Percentiles rank a stretch among this genome's conserved stretches.
Conservation (phyloP, 2,329 filamentous ascomycete genomes). For the Fusarium sp. region DNA sequence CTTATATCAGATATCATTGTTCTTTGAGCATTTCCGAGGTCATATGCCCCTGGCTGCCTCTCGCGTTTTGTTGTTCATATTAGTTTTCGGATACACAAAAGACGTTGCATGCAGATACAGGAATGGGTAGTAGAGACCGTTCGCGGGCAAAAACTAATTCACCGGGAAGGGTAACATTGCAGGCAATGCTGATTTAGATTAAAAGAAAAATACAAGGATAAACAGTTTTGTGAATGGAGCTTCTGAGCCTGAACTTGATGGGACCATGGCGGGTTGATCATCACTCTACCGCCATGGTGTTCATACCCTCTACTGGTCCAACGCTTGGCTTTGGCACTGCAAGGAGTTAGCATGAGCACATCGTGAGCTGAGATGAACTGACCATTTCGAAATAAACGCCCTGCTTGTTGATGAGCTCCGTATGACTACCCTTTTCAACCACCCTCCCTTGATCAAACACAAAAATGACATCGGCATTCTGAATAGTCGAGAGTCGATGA, state of each 20-base stretch:
- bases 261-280: too few species aligned
- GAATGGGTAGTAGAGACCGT: neutral
- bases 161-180: neutral
- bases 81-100: neutral
- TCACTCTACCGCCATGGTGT: too few species aligned
- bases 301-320: constrained; percentile 31
- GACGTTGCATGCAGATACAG: neutral
- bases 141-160: neutral
- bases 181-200: neutral
- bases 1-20: constrained; percentile 27
- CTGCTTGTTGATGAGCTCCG: constrained; percentile 31
- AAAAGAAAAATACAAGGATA: neutral
- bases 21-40: neutral
- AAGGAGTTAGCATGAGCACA: neutral
- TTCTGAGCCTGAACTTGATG: neutral
- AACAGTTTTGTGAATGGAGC: neutral
- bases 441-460: constrained; percentile 56
- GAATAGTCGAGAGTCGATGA: constrained; percentile 57
- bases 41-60: neutral
- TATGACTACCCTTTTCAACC: constrained; percentile 56
- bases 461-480: constrained; percentile 58
- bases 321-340: constrained; percentile 37
- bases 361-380: neutral
- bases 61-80: neutral
- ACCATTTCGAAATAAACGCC: constrained; percentile 42